Base-by-base conservation (phyloP, 1,284 basidiomycete species). In the Termitomyces sp. region DNA sequence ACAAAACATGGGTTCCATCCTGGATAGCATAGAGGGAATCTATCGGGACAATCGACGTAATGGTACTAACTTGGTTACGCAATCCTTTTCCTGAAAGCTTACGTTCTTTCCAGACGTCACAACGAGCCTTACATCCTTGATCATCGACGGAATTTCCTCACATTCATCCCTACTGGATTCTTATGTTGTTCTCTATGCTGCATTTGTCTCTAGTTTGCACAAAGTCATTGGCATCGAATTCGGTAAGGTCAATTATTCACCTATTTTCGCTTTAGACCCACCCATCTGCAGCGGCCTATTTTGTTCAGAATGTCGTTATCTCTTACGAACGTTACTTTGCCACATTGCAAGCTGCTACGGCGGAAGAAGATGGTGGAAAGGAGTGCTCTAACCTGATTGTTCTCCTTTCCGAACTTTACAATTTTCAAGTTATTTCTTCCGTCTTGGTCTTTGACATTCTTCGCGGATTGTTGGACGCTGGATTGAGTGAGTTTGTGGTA, bases 381-480 rank as follows among this genome's bases (percentile, higher is more conserved):
- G 92, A 97, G 68, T 88, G 87, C 58, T 84, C 90, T 15, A 99
- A 99, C 68, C 73, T 99, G 30, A 79, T 95, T 33, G 84, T 92
- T 0, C 79, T 99, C 8, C 75, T 98, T 21, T 90, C 93, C 2
- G 93, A 98, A 67, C 74, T 99, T 36, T 98, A 98, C 76, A 98
- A 98, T 68, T 92, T 98, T 65, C 90, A 93, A 69, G 91, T 98
- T 24, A 81, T 98, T 44, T 93, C 92, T 1, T 92, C 87, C 56
- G 77, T 89, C 3, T 78, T 99, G 17, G 74, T 98, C 42, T 98
- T 95, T 70, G 96, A 98, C 67, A 69, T 98, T 48, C 87, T 99
- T 60, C 85, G 90, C 3, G 78, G 81, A 7, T 80, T 98, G 54
- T 77, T 99, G 45, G 76, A 83, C 5, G 75, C 75, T 28, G 73